Conservation (phyloP, 371 early-diverging fungal genomes). For the Rhizopus delemar region DNA sequence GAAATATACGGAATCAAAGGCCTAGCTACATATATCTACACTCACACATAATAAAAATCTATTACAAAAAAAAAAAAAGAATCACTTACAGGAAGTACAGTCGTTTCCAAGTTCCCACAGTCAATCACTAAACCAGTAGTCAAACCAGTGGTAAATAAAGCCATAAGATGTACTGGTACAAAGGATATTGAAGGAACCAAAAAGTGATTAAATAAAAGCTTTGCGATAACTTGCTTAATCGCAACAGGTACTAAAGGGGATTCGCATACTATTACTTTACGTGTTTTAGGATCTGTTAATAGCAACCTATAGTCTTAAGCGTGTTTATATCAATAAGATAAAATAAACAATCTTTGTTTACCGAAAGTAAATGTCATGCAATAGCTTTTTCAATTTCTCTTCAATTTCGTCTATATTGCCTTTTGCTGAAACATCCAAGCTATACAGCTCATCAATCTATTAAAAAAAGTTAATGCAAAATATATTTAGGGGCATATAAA, state of each 20-base stretch:
- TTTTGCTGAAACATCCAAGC: conserved; percentile 53
- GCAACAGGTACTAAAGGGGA: conserved; percentile 71
- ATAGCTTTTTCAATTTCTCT: conserved; percentile 39
- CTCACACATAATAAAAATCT: not conserved
- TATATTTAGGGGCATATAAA: not conserved
- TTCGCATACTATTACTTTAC: conserved; percentile 87
- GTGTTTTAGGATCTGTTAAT: conserved; percentile 81
- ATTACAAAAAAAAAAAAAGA: not conserved
- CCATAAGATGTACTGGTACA: conserved; percentile 73
- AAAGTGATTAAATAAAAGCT: conserved; percentile 75
- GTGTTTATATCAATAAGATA: conserved; percentile 3
- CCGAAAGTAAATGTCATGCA: conserved; percentile 53
- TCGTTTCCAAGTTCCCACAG: conserved; percentile 77
- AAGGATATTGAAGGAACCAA: conserved; percentile 85
- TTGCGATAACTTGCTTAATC: conserved; percentile 74
- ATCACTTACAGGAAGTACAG: conserved; percentile 74
- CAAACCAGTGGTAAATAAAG: conserved; percentile 78
- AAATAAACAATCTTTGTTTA: conserved; percentile 11
- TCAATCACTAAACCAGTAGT: conserved; percentile 84
- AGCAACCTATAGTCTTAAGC: conserved; percentile 51
- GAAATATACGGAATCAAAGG: conserved; percentile 70
- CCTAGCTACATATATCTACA: conserved; percentile 75
- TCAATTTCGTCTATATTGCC: conserved; percentile 38
- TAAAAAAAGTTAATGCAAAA: not conserved
- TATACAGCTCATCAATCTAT: conserved; percentile 51